phyloP scores from a whole-genome alignment of 495 filamentous ascomycete species.

The Melanomma pulvis-pyrius region DNA sequence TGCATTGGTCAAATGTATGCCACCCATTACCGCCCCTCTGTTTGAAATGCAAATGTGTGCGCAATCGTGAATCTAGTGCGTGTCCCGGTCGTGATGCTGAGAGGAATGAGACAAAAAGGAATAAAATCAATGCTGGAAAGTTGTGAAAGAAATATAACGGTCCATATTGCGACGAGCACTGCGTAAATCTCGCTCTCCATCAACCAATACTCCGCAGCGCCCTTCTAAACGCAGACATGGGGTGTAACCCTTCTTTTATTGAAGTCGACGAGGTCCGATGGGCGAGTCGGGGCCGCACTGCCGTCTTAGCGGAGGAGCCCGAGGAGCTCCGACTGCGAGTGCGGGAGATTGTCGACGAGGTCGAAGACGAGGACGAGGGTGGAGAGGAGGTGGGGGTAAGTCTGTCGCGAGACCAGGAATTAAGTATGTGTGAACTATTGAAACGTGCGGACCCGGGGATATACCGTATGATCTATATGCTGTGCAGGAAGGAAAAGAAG shows the following conservation, averaged over 20 bases:
- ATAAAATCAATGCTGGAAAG: neutral
- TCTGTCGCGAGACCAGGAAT: conserved; percentile 2
- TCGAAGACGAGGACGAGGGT: conserved; percentile 4
- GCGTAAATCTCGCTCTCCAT: neutral
- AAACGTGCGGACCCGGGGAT: neutral
- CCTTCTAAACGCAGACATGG: conserved; percentile 11
- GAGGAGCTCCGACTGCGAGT: conserved; percentile 5
- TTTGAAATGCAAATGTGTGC: too few species aligned
- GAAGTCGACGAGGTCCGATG: neutral
- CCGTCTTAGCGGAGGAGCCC: neutral
- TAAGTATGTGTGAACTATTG: conserved; percentile 8
- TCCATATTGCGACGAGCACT: neutral
- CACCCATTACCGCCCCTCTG: neutral
- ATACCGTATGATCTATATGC: neutral
- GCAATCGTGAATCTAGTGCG: too few species aligned
- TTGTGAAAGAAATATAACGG: neutral
- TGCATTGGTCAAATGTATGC: too few species aligned
- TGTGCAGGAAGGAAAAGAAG: neutral
- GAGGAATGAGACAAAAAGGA: neutral
- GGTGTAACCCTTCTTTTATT: neutral
- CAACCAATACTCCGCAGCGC: conserved; percentile 4
- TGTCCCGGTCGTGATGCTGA: too few species aligned
- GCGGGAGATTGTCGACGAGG: neutral
- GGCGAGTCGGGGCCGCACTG: neutral
- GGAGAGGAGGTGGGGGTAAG: conserved; percentile 1